Evolutionary conservation across 768 basidiomycete species (phyloP).

Genomic region (Paxillus rubicundulus): DNA sequence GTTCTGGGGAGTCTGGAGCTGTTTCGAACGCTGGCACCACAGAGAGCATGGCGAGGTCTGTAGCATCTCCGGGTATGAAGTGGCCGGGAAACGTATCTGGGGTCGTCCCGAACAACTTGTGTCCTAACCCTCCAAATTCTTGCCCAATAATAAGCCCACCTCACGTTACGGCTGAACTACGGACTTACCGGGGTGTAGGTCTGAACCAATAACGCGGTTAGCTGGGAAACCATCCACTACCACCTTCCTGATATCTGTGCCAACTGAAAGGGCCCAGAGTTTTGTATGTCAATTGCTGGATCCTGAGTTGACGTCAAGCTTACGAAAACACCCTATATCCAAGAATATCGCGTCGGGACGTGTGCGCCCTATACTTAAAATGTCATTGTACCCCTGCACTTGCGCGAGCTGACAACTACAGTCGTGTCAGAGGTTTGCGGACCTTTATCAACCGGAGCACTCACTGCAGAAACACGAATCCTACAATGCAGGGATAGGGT

Average conservation of each 20-base stretch:
- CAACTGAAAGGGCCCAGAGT: not conserved
- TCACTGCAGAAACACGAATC: no score
- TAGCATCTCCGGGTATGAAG: conserved; percentile 53
- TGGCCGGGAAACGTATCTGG: conserved; percentile 48
- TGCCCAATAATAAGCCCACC: not conserved
- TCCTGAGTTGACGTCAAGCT: conserved; percentile 1
- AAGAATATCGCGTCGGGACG: conserved; percentile 36
- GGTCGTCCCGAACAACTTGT: conserved; percentile 54
- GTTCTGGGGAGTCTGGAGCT: conserved; percentile 16
- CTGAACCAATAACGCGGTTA: conserved; percentile 33
- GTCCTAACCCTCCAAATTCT: conserved; percentile 60
- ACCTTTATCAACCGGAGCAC: no score
- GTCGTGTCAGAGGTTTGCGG: no score
- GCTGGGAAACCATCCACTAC: conserved; percentile 40
- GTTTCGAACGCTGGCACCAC: conserved; percentile 28
- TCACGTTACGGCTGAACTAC: not conserved
- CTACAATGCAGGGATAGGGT: no score
- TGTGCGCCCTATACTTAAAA: conserved; percentile 31
- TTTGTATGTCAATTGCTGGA: not conserved
- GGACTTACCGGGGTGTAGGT: conserved; percentile 32
- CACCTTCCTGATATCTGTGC: conserved; percentile 32
- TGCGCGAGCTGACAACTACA: no score
- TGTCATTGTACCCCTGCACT: no score
- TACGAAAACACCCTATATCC: conserved; percentile 42
- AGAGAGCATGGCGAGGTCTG: conserved; percentile 42